These are phyloP conservation scores for Phytophthora uliginosa DNA, from an alignment of 352 stramenopile species.

Conservation along the genomic window DNA sequence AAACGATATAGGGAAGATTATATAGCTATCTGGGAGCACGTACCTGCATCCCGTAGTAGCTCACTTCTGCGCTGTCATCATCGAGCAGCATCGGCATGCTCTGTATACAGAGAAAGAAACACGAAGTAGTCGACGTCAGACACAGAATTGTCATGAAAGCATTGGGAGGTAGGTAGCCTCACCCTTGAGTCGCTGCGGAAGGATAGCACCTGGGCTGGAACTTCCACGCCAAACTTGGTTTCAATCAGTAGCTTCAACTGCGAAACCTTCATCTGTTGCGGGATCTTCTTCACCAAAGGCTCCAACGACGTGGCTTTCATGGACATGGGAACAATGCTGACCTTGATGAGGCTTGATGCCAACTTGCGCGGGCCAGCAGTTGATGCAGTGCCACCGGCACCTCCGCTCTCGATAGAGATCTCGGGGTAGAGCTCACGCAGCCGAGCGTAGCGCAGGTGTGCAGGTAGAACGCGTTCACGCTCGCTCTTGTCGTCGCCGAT, in stretches of 20 bases:
- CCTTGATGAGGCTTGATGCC: constrained; percentile 64
- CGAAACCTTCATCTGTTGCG: constrained; percentile 81
- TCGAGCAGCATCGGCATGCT: constrained; percentile 76
- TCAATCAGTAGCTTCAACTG: constrained; percentile 79
- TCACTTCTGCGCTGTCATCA: constrained; percentile 75
- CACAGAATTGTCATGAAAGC: background rate
- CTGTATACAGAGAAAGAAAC: constrained; percentile 33
- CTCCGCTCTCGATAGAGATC: constrained; percentile 38
- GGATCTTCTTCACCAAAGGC: constrained; percentile 72
- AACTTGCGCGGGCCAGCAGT: constrained; percentile 50
- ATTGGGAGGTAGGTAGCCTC: background rate
- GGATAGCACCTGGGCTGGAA: constrained; percentile 62
- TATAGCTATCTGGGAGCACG: background rate
- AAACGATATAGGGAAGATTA: background rate
- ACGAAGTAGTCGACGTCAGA: background rate
- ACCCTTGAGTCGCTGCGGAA: constrained; percentile 71
- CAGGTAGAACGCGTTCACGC: constrained; percentile 40
- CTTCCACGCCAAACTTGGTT: constrained; percentile 78
- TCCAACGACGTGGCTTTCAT: constrained; percentile 79
- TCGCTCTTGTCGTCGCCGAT: constrained; percentile 38
- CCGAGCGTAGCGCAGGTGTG: constrained; percentile 58
- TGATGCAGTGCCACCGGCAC: constrained; percentile 6
- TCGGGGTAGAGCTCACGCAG: constrained; percentile 68
- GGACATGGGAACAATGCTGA: constrained; percentile 79
- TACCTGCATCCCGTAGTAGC: constrained; percentile 84